Evolutionary conservation across 2,329 filamentous ascomycete genomes (phyloP).

Genomic region (Ophiostoma ulmi): DNA sequence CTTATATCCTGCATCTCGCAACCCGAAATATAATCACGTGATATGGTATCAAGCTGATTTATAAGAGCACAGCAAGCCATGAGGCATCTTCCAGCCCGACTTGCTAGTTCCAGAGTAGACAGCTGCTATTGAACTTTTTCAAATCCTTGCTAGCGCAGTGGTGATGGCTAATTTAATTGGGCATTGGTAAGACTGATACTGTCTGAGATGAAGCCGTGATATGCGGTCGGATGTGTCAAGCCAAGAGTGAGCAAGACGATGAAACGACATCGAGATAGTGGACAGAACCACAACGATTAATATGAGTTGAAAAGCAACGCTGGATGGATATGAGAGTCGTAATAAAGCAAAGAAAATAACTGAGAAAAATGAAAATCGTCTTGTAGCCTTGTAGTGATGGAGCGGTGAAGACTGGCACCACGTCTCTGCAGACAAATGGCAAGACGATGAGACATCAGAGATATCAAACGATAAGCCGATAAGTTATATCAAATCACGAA

Average conservation of each 20-base stretch:
- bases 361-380: neutral
- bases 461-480: neutral
- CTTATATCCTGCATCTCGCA: neutral
- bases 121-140: neutral
- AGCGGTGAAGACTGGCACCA: neutral
- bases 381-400: neutral
- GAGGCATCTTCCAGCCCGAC: neutral
- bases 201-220: neutral
- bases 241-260: neutral
- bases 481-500: neutral
- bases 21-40: neutral
- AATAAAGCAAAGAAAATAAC: neutral
- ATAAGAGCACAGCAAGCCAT: neutral
- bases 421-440: neutral
- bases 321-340: slow-evolving; percentile 12
- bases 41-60: neutral
- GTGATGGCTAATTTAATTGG: neutral
- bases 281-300: neutral
- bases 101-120: neutral
- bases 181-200: neutral
- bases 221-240: neutral
- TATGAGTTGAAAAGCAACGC: neutral
- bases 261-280: neutral
- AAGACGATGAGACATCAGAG: neutral
- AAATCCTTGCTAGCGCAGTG: neutral